A percentile compares a stretch with the other conserved stretches of the same genome.
Evolutionary conservation across 345 rosid genomes (phyloP).

Genomic region (Salix brachista): DNA sequence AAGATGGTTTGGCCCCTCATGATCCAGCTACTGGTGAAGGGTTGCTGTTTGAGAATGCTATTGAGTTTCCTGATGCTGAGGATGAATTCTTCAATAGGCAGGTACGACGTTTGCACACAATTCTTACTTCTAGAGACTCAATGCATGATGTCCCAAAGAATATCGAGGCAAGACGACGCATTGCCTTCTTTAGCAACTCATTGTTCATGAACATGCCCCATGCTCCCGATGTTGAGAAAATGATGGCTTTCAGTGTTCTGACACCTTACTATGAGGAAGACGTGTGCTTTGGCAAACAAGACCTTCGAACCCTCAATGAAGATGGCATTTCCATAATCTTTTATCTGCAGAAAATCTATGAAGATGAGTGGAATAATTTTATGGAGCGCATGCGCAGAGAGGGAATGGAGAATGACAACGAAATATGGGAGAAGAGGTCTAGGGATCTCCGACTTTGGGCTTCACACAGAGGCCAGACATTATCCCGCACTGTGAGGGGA

Average conservation of each 20-base stretch:
- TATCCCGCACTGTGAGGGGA: slow-evolving; percentile 86
- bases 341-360: slow-evolving; percentile 82
- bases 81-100: slow-evolving; percentile 64
- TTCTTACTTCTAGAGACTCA: slow-evolving; percentile 77
- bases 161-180: slow-evolving; percentile 78
- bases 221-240: slow-evolving; percentile 81
- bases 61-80: slow-evolving; percentile 53
- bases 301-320: slow-evolving; percentile 68
- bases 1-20: slow-evolving; percentile 59
- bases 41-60: slow-evolving; percentile 69
- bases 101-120: slow-evolving; percentile 63
- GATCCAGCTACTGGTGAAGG: slow-evolving; percentile 42
- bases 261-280: slow-evolving; percentile 93
- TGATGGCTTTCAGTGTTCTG: slow-evolving; percentile 91
- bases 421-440: slow-evolving; percentile 58
- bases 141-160: slow-evolving; percentile 78
- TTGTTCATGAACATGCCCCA: slow-evolving; percentile 93
- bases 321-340: slow-evolving; percentile 83
- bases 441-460: slow-evolving; percentile 93
- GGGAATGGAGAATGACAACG: slow-evolving; percentile 64
- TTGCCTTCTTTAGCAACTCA: slow-evolving; percentile 89
- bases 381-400: slow-evolving; percentile 79
- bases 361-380: slow-evolving; percentile 86
- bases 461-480: slow-evolving; percentile 88
- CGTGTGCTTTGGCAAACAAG: slow-evolving; percentile 61